Evolutionary conservation across 2,329 filamentous ascomycete species (phyloP).

Genomic region (Chaetomium sp.): DNA sequence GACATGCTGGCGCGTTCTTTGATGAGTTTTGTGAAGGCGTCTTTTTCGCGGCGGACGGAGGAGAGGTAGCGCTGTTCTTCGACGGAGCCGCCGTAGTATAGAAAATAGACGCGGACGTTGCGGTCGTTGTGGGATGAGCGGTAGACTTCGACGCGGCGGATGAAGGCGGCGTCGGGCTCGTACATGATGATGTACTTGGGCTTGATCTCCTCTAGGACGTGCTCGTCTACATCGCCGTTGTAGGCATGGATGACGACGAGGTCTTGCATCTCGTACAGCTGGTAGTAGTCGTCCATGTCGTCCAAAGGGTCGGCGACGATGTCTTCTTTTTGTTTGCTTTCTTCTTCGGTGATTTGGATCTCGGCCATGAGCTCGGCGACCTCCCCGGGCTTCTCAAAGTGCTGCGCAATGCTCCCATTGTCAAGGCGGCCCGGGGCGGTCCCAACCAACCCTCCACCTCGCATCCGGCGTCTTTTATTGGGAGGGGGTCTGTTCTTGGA

Average conservation of each 20-base stretch:
- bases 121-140: conserved; percentile 86
- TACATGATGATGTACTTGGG: conserved; percentile 98
- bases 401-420: conserved; percentile 67
- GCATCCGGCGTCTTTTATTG: conserved; percentile 79
- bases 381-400: conserved; percentile 76
- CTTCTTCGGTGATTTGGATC: conserved; percentile 71
- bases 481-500: conserved; percentile 56
- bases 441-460: conserved; percentile 65
- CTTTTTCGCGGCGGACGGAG: conserved; percentile 87
- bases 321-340: conserved; percentile 69
- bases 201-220: conserved; percentile 88
- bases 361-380: conserved; percentile 78
- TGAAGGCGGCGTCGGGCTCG: conserved; percentile 90
- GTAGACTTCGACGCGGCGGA: conserved; percentile 90
- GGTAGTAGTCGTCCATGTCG: conserved; percentile 86
- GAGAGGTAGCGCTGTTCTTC: conserved; percentile 93
- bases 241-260: conserved; percentile 87
- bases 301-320: conserved; percentile 72
- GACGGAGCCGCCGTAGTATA: conserved; percentile 91
- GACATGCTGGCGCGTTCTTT: conserved; percentile 93
- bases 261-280: conserved; percentile 86
- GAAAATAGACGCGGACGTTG: conserved; percentile 88
- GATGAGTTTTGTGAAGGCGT: conserved; percentile 90
- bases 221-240: conserved; percentile 91
- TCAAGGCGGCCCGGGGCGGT: conserved; percentile 56